Conservation (phyloP, 805 yeast species). For the Osmozyma mogii region DNA sequence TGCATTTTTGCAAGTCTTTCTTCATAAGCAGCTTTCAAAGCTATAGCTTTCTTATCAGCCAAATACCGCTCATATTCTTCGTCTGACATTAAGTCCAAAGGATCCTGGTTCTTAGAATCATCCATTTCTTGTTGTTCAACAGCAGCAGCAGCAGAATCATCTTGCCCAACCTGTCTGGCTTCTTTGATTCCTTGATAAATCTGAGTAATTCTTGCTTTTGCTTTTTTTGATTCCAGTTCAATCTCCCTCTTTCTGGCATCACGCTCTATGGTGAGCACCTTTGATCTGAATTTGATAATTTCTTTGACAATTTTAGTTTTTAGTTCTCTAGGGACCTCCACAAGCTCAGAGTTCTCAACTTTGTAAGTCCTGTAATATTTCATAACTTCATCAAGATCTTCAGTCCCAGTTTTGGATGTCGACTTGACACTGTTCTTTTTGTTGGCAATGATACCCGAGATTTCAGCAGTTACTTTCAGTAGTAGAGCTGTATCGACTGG, state of each 20-base stretch:
- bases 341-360: slow-evolving; percentile 49
- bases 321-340: slow-evolving; percentile 49
- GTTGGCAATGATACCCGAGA: slow-evolving; percentile 10
- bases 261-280: slow-evolving; percentile 45
- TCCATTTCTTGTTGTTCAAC: slow-evolving; percentile 5
- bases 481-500: too few relatives aligned
- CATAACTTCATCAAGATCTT: slow-evolving; percentile 28
- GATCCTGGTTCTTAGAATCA: slow-evolving; percentile 1
- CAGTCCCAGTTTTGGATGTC: slow-evolving; percentile 20
- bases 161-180: slow-evolving; percentile 5
- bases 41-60: slow-evolving; percentile 18
- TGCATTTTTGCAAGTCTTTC: slow-evolving; percentile 10
- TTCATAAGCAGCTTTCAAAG: slow-evolving; percentile 14
- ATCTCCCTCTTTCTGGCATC: slow-evolving; percentile 42
- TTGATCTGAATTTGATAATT: slow-evolving; percentile 48
- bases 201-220: slow-evolving; percentile 40
- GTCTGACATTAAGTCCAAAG: slow-evolving; percentile 7
- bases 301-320: slow-evolving; percentile 45
- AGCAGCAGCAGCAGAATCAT: slow-evolving; percentile 5
- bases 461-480: neutral
- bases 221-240: slow-evolving; percentile 40
- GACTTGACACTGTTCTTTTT: slow-evolving; percentile 14
- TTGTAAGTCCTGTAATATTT: slow-evolving; percentile 35
- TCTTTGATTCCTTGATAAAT: slow-evolving; percentile 34
- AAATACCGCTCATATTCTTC: slow-evolving; percentile 22